Evolutionary conservation across 2,329 filamentous ascomycete genomes (phyloP).

Genomic region (Cylindrodendrum hubeiense): DNA sequence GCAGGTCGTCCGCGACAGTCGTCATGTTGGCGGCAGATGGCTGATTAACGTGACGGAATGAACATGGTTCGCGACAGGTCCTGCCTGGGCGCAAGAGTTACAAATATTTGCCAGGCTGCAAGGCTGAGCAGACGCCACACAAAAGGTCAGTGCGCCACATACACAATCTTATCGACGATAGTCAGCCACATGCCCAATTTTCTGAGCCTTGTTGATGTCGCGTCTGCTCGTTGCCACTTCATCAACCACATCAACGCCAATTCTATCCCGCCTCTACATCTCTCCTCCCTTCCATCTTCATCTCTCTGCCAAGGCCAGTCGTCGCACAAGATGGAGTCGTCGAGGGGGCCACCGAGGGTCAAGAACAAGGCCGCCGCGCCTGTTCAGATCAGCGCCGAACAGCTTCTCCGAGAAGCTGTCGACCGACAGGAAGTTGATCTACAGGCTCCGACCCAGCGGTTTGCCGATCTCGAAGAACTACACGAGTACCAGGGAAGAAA

Average conservation of each 20-base stretch:
- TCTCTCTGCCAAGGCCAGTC: neutral
- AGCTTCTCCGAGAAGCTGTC: slow-evolving; percentile 96
- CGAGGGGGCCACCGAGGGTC: slow-evolving; percentile 92
- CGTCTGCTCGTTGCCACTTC: slow-evolving; percentile 32
- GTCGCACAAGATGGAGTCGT: slow-evolving; percentile 81
- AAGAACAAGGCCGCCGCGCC: slow-evolving; percentile 98
- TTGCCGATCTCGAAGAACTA: slow-evolving; percentile 96
- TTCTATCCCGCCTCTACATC: neutral
- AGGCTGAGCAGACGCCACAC: slow-evolving; percentile 45
- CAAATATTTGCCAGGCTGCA: slow-evolving; percentile 42
- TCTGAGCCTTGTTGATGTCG: slow-evolving; percentile 43
- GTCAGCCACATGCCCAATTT: slow-evolving; percentile 36
- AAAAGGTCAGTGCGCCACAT: slow-evolving; percentile 26
- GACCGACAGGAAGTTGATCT: slow-evolving; percentile 92
- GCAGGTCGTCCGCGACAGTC: slow-evolving; percentile 90
- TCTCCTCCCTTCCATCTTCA: neutral
- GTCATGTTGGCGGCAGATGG: slow-evolving; percentile 71
- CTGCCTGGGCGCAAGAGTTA: slow-evolving; percentile 25
- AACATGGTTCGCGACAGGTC: slow-evolving; percentile 29
- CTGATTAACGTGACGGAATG: slow-evolving; percentile 12
- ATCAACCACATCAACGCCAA: slow-evolving; percentile 20
- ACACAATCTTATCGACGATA: slow-evolving; percentile 21
- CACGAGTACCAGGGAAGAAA: slow-evolving; percentile 98
- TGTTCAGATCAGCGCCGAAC: slow-evolving; percentile 93
- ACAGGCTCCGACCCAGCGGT: slow-evolving; percentile 92